Evolutionary conservation across 495 filamentous ascomycete species (phyloP), one percentile per base, ranked within the genome.

Genomic region (Aspergillus incahuasiensis): DNA sequence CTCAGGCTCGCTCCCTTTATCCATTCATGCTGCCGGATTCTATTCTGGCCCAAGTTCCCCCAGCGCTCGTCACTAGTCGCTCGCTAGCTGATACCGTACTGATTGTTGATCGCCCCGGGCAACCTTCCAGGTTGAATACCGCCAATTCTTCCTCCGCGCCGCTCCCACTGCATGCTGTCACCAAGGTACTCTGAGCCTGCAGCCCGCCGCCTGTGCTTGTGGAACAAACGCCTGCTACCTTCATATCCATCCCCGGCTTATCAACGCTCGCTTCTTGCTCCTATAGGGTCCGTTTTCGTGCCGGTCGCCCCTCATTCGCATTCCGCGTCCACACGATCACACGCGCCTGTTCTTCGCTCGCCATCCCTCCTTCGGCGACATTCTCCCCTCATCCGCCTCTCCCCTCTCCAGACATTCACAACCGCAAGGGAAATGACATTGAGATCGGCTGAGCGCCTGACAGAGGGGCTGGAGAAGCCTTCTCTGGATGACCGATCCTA

Each of bases 401-500:
- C 61, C 62, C 11, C 53, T 58, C 51, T 60, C 56, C 38, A 62
- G 60, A 22, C 55, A 56, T 40, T 48, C 41, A 48, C 55, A 30
- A 69, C 40, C 54, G 80, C 50, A 15, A 55, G 58, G 13, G 35
- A 45, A 34, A 43, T 48, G 43, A 58, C 50, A 25, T 41, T 79
- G 66, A 60, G 74, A 47, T 74, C 80, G 8, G 82, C 85, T 58
- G 80, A 88, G 66, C 77, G 84, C 54, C 74, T 98, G 54, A 84
- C 92, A 32, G 89, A 96, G 69, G 66, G 80, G 34, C 72, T 99
- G 45, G 90, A 97, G 76, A 87, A 85, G 57, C 92, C 94, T 3
- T 86, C 86, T 54, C 78, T 97, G 34, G 94, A 98, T 68, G 86
- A 96, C 67, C 82, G 94, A 18, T 82, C 81, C 2, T 99, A 99